Conservation (phyloP, 768 basidiomycete genomes). For the Lentinula edodes region DNA sequence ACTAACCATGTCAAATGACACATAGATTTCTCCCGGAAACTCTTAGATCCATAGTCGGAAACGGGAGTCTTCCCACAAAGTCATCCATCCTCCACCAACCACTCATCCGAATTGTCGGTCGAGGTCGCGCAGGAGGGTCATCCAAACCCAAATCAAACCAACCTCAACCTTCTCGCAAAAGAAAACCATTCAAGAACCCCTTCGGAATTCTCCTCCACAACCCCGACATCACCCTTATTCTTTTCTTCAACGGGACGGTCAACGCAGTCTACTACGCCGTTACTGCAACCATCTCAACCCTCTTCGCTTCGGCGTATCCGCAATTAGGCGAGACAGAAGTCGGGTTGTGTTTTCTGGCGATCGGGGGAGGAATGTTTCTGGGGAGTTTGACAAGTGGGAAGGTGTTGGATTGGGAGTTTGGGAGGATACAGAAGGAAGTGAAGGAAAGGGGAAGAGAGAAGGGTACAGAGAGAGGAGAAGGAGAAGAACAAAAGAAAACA, state of each 20-base stretch:
- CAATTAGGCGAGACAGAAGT: slow-evolving; percentile 38
- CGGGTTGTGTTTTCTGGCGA: slow-evolving; percentile 54
- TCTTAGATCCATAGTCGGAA: slow-evolving; percentile 46
- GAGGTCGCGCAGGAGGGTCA: slow-evolving; percentile 28
- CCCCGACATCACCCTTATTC: slow-evolving; percentile 29
- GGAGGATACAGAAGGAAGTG: slow-evolving; percentile 23
- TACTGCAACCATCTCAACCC: slow-evolving; percentile 35
- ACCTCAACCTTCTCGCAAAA: slow-evolving; percentile 6
- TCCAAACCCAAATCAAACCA: slow-evolving; percentile 12
- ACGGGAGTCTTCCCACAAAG: slow-evolving; percentile 41
- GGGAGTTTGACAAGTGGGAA: slow-evolving; percentile 38
- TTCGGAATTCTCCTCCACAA: slow-evolving; percentile 26
- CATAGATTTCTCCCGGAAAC: slow-evolving; percentile 48
- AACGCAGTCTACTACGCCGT: slow-evolving; percentile 36
- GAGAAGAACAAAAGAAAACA: slow-evolving; percentile 11
- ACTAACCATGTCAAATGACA: slow-evolving; percentile 27
- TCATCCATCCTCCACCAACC: slow-evolving; percentile 39
- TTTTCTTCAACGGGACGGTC: slow-evolving; percentile 28
- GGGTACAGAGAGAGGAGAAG: not conserved
- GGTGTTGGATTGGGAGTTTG: slow-evolving; percentile 47
- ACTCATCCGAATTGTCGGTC: slow-evolving; percentile 45
- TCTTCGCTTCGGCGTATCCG: slow-evolving; percentile 38
- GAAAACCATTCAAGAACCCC: slow-evolving; percentile 26
- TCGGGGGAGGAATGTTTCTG: slow-evolving; percentile 46
- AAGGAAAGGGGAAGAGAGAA: not conserved